Evolutionary conservation across 805 yeast genomes (phyloP), one percentile per base, ranked within the genome.

Genomic region (Cyberlindnera euphorbiae): DNA sequence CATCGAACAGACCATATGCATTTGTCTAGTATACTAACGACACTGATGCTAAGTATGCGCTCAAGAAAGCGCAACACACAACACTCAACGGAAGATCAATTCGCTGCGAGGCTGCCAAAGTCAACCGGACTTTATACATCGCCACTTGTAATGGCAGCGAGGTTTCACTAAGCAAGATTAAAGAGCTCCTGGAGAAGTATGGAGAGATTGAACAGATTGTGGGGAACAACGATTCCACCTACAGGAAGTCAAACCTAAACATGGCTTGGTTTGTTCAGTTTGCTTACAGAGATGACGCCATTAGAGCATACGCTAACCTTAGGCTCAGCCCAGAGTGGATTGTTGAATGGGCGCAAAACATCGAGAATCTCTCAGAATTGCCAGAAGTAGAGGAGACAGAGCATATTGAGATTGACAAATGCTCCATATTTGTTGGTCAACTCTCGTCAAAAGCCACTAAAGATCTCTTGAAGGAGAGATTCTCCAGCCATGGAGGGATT

Each of bases 91-190:
- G 88, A 11, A 71, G 95, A 55, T 66, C 76, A 4, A 75, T 90
- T 29, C 72, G 97, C 38, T 85, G 95, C 61, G 97, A 90, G 60
- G 79, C 79, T 14, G 97, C 97, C 1, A 79, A 83, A 52, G 96
- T 89, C 30, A 90, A 89, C 59, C 70, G 97, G 45, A 89, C 97
- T 11, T 64, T 90, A 28, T 83, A 75, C 54, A 57, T 87, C 30
- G 60, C 77, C 10, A 56, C 62, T 10, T 47, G 58, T 12, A 39
- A 49, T 9, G 64, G 61, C 12, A 29, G 32, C 9, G 50, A 55
- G 26, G 48, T 63, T 8, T 43, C 56, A 3, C 46, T 55, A 28
- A 46, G 41, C 13, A 58, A 62, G 6, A 60, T 83, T 17, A 57
- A 53, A 28, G 52, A 54, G 1, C 46, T 66, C 17, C 58, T 81